These are phyloP conservation scores for Aspergillus niger DNA, from an alignment of 2,329 filamentous ascomycete species.

Conservation along the genomic window DNA sequence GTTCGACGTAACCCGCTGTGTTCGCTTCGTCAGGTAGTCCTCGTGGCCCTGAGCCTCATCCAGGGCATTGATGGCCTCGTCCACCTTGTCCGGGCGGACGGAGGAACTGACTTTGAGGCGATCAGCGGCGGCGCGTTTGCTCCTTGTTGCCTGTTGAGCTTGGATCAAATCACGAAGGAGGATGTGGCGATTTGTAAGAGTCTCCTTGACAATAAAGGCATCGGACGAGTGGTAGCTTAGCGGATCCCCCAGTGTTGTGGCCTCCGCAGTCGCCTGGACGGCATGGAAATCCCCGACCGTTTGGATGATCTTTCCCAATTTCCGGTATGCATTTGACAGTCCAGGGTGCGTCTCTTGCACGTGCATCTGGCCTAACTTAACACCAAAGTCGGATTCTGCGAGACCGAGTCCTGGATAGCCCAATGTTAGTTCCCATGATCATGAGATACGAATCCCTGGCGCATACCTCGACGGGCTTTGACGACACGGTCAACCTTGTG, in stretches of 20 bases:
- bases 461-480: slow-evolving; percentile 81
- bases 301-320: slow-evolving; percentile 91
- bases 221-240: slow-evolving; percentile 94
- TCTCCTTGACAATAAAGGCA: slow-evolving; percentile 97
- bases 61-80: slow-evolving; percentile 89
- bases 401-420: slow-evolving; percentile 72
- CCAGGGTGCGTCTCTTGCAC: slow-evolving; percentile 89
- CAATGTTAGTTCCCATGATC: background rate
- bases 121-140: slow-evolving; percentile 82
- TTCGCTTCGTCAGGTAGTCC: slow-evolving; percentile 79
- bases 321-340: slow-evolving; percentile 85
- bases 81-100: slow-evolving; percentile 91
- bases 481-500: slow-evolving; percentile 96
- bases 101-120: slow-evolving; percentile 83
- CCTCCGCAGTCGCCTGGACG: slow-evolving; percentile 93
- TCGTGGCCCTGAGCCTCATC: slow-evolving; percentile 86
- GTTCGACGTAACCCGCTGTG: slow-evolving; percentile 83
- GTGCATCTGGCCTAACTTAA: slow-evolving; percentile 82
- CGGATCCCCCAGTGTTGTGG: slow-evolving; percentile 89
- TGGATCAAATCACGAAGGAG: slow-evolving; percentile 89
- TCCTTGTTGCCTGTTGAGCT: slow-evolving; percentile 81
- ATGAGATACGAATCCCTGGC: background rate
- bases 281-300: slow-evolving; percentile 94
- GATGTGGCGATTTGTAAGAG: slow-evolving; percentile 95
- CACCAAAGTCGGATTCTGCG: slow-evolving; percentile 88